Evolutionary conservation across 2,329 filamentous ascomycete species (phyloP).

Genomic region (Alternaria arborescens): DNA sequence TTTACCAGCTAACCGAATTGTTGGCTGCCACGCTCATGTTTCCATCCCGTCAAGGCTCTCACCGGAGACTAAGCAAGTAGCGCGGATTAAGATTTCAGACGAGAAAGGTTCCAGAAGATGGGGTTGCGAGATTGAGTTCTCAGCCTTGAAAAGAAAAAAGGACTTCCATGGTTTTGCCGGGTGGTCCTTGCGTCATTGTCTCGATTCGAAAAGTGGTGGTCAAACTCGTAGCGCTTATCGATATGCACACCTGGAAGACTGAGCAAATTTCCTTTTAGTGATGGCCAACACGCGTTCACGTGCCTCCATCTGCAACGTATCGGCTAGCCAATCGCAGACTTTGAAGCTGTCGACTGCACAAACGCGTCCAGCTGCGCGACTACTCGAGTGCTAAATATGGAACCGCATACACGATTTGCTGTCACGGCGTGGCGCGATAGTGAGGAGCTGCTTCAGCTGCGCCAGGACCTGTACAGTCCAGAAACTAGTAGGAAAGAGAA

Average conservation of each 20-base stretch:
- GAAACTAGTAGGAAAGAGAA: constrained; percentile 40
- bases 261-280: background rate
- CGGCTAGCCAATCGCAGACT: constrained; percentile 20
- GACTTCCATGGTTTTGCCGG: background rate
- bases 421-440: constrained; percentile 66
- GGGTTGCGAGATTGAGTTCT: background rate
- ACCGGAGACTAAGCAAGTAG: constrained; percentile 16
- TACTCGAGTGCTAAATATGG: constrained; percentile 19
- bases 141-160: background rate
- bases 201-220: background rate
- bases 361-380: constrained; percentile 4
- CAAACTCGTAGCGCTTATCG: background rate
- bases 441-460: constrained; percentile 71
- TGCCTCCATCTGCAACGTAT: constrained; percentile 13
- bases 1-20: constrained; percentile 3
- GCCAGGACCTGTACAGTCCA: constrained; percentile 68
- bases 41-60: background rate
- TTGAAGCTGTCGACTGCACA: background rate
- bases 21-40: constrained; percentile 8
- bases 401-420: constrained; percentile 18
- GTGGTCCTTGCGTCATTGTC: constrained; percentile 5
- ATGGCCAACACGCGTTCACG: constrained; percentile 11
- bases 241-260: constrained; percentile 1
- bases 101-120: constrained; percentile 18
- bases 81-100: constrained; percentile 12